Evolutionary conservation across 495 filamentous ascomycete species (phyloP).

Genomic region (Sphaerosporella brunnea): DNA sequence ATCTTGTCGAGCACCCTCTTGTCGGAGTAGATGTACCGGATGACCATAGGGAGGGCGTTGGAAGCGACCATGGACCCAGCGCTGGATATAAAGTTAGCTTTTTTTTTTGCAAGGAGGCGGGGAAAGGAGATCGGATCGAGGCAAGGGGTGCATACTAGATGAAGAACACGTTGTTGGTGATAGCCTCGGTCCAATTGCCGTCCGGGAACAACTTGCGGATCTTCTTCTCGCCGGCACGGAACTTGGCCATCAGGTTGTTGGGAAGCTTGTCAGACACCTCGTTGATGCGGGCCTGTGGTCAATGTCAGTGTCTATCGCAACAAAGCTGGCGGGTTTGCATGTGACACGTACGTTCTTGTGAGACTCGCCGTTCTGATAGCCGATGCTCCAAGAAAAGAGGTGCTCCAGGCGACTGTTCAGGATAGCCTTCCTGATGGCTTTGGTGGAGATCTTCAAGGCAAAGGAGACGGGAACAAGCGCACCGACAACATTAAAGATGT

Average conservation of each 20-base stretch:
- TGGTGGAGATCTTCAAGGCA: slow-evolving; percentile 13
- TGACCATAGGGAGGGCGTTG: slow-evolving; percentile 7
- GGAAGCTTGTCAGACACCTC: slow-evolving; percentile 12
- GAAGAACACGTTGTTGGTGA: slow-evolving; percentile 19
- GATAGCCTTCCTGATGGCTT: slow-evolving; percentile 16
- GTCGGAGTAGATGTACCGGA: slow-evolving; percentile 10
- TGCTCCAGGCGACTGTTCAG: slow-evolving; percentile 17
- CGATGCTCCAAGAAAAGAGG: slow-evolving; percentile 7
- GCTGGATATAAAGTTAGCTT: slow-evolving; percentile 5
- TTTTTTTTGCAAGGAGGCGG: background rate
- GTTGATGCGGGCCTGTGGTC: slow-evolving; percentile 13
- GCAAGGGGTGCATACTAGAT: slow-evolving; percentile 4
- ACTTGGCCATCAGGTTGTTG: slow-evolving; percentile 14
- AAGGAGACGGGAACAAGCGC: slow-evolving; percentile 15
- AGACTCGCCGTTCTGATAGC: slow-evolving; percentile 1
- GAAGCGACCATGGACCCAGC: slow-evolving; percentile 16
- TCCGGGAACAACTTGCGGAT: slow-evolving; percentile 16
- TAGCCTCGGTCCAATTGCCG: slow-evolving; percentile 13
- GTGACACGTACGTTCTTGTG: background rate
- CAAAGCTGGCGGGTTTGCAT: background rate
- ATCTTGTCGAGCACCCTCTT: slow-evolving; percentile 13
- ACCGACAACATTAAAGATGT: slow-evolving; percentile 19
- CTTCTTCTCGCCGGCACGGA: slow-evolving; percentile 12
- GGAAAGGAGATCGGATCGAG: background rate
- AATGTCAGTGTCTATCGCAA: slow-evolving; percentile 1